Evolutionary conservation across 352 stramenopile genomes (phyloP), one percentile per base, ranked within the genome.

Genomic region (Phytophthora pini): DNA sequence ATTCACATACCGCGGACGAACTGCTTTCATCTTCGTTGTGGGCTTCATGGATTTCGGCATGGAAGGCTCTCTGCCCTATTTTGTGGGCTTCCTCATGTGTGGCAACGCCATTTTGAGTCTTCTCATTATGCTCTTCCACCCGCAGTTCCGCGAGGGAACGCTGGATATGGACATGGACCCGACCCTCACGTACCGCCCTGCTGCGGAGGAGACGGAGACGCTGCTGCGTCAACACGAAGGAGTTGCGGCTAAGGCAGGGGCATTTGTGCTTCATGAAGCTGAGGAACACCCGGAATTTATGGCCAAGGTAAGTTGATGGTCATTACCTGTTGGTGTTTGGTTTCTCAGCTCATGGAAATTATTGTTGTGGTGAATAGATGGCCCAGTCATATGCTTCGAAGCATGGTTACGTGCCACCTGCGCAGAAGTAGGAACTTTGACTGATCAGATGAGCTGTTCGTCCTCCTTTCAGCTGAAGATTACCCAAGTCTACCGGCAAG

Each of bases 1-100:
- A 48, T 95, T 95, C 70, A 94, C 88, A n/a, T 95, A 93, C 60
- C 80, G 86, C 47, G 88, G 88, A 11, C 82, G 88, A 47, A 92
- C 88, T 12, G 77, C 82, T 43, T 95, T 95, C 58, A 88, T 95
- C 60, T 94, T 94, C 61, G 78, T 89, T 22, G 84, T 95, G 41
- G 88, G 88, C 49, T 95, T 94, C 43, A 94, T 95, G 88, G 82
- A 94, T 51, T 95, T 95, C 63, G 88, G 87, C 61, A 95, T 95
- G 76, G 79, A 88, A 51, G 76, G 84, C 52, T 76, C 80, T 31
- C 80, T 95, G 64, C 65, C 79, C 32, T 85, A 77, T 65, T 74
- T 93, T 27, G 86, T 93, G 31, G 88, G 86, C 36, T 43, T 90
- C 17, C 73, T 92, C 65, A 94, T 94, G 88, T 93, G 84, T 70